A percentile compares a stretch with the other conserved stretches of the same genome.
Conservation (phyloP, 2,329 filamentous ascomycete species). For the Fusarium sp. region DNA sequence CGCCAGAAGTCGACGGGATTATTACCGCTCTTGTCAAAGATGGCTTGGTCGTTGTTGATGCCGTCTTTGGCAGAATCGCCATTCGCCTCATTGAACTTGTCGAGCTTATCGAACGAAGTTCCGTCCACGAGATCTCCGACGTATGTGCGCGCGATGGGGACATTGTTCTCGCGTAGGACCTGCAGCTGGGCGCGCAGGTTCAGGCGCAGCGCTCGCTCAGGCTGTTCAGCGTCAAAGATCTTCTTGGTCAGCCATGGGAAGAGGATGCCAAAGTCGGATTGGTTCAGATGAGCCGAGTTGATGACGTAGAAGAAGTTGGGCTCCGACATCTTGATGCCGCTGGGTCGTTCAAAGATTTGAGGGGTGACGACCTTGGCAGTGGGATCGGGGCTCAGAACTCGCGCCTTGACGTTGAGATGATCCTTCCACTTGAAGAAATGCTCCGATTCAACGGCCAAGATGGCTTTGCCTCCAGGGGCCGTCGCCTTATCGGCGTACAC, state of each 20-base stretch:
- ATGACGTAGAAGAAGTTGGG: constrained; percentile 81
- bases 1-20: constrained; percentile 59
- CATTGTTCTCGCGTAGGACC: constrained; percentile 61
- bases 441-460: constrained; percentile 79
- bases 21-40: constrained; percentile 57
- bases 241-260: constrained; percentile 77
- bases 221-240: constrained; percentile 67
- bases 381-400: constrained; percentile 69
- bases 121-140: constrained; percentile 62
- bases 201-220: constrained; percentile 67
- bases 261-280: constrained; percentile 84
- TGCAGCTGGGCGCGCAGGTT: constrained; percentile 70
- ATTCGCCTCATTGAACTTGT: constrained; percentile 30
- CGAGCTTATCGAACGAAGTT: constrained; percentile 50
- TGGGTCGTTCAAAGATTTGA: constrained; percentile 54
- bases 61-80: constrained; percentile 47
- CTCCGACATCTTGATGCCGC: constrained; percentile 55
- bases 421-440: constrained; percentile 82
- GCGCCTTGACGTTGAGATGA: constrained; percentile 76
- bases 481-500: constrained; percentile 65
- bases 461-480: constrained; percentile 64
- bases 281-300: constrained; percentile 81
- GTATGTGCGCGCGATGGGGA: constrained; percentile 62
- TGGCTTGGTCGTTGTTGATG: constrained; percentile 60
- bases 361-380: constrained; percentile 54